Conservation (phyloP, 2,329 filamentous ascomycete genomes). For the Alternaria dauci region DNA sequence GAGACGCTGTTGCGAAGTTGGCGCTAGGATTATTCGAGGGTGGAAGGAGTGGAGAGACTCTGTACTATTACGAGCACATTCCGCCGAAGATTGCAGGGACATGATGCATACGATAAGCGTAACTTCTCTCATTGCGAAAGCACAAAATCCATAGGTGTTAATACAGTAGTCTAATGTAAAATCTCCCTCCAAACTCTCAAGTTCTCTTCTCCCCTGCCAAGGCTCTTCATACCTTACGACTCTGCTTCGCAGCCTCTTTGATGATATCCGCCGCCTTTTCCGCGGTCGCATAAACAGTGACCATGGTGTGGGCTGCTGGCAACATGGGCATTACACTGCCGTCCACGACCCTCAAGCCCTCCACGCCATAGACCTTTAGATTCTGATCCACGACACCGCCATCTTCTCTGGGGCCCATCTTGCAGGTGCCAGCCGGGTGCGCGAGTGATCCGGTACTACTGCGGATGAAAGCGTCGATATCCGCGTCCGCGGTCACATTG, state of each 20-base stretch:
- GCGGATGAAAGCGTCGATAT: conserved; percentile 28
- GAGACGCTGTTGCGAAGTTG: conserved; percentile 33
- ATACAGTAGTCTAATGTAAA: not conserved
- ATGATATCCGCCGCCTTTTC: conserved; percentile 31
- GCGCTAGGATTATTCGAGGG: conserved; percentile 34
- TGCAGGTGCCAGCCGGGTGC: conserved; percentile 38
- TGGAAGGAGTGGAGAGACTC: conserved; percentile 32
- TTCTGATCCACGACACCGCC: conserved; percentile 40
- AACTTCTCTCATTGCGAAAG: not conserved
- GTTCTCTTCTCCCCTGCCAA: not conserved
- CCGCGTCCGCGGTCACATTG: conserved; percentile 29
- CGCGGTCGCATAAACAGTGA: conserved; percentile 30
- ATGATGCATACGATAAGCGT: not conserved
- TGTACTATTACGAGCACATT: conserved; percentile 39
- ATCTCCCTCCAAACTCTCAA: not conserved
- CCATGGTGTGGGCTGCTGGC: conserved; percentile 31
- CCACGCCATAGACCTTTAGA: conserved; percentile 39
- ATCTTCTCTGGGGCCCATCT: conserved; percentile 35
- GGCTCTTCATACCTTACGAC: not conserved
- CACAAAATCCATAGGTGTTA: not conserved
- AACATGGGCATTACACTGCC: conserved; percentile 30
- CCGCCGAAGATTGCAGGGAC: conserved; percentile 28
- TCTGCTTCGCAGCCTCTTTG: not conserved
- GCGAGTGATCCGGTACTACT: conserved; percentile 25
- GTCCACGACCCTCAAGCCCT: conserved; percentile 30